Evolutionary conservation across 129 eudicot genomes (phyloP), one percentile per base, ranked within the genome.

Genomic region (Ambrosia trifida): DNA sequence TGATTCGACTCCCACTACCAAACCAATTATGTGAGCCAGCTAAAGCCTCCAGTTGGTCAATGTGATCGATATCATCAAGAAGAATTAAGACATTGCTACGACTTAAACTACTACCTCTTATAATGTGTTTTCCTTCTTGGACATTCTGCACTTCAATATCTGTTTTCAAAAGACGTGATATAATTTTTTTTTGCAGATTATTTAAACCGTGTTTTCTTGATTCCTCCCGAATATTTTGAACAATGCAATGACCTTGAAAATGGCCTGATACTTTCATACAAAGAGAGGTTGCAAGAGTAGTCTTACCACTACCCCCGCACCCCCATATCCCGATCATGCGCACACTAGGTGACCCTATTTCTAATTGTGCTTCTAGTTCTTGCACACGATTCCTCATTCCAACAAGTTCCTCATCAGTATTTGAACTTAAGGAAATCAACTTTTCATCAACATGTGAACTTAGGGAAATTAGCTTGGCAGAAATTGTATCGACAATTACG

Each of bases 51-150:
- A 71, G 38, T 56, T 72, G 76, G 3, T 45, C 36, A 10, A 43
- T 2, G 28, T 72, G 16, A 72, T 72, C 69, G 7, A 72, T 47
- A 45, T 72, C 76, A 44, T 72, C 68, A 5, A 72, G 68, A 72
- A 72, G n/a, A 72, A 72, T 10, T 5, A 72, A 31, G 4, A 72
- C 73, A 14, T 8, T 75, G 59, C 70, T 53, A 3, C 28, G 32
- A 13, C 36, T 14, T 31, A 74, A 35, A 65, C 57, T 64, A 24
- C 31, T 36, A 13, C 31, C 14, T 18, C 18, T 30, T 30, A 18
- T 31, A 7, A 17, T 24, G 51, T 17, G 14, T 4, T 47, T 44
- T 31, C 67, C 67, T 31, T 44, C 68, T 18, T 32, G 32, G 7
- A 40, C 31, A 18, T 6, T 11, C 11, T 51, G 46, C n/a, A 13